Evolutionary conservation across 257 asterid species (phyloP), one percentile per base, ranked within the genome.

Genomic region (Lycium ferocissimum): DNA sequence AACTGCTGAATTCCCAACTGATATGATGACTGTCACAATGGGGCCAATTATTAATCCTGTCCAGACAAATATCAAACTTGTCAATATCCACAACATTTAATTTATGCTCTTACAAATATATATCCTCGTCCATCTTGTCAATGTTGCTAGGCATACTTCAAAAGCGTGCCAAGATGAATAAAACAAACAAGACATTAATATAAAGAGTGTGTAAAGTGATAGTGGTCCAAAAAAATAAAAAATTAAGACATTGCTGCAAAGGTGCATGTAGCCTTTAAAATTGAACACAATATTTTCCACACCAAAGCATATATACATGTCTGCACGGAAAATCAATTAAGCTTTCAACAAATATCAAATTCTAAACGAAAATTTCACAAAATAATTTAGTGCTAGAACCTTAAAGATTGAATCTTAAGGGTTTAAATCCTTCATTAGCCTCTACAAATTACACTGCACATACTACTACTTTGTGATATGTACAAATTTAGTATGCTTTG

Each of bases 1-100:
- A 85, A 95, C 93, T 17, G 98, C 91, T 7, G 97, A 87, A 89
- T 93, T 95, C 84, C 98, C 99, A 65, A 93, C 62, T 22, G 85
- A 83, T 83, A 91, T 83, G 59, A 92, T 83, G 45, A 89, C 66
- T 2, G 85, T 82, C 35, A 89, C 88, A 69, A 92, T n/a, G 11
- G 95, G 96, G 62, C 93, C 91, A 83, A 93, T 90, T 20, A 93
- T 14, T 86, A 92, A 69, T 81, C 97, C 98, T 95, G 95, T 62
- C 58, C 91, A 87, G 88, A 17, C 83, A 91, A 87, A 56, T 1
- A 62, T 14, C 79, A 57, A 66, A 79, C 79, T 78, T 63, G 26
- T 56, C 79, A 65, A 75, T 63, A 35, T 59, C 71, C 76, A 35
- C 76, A 81, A 13, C 73, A 75, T n/a, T 63, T 54, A 6, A 61